These are phyloP conservation scores for Aspergillus aculeatinus DNA, from an alignment of 2,329 filamentous ascomycete genomes.

Conservation along the genomic window DNA sequence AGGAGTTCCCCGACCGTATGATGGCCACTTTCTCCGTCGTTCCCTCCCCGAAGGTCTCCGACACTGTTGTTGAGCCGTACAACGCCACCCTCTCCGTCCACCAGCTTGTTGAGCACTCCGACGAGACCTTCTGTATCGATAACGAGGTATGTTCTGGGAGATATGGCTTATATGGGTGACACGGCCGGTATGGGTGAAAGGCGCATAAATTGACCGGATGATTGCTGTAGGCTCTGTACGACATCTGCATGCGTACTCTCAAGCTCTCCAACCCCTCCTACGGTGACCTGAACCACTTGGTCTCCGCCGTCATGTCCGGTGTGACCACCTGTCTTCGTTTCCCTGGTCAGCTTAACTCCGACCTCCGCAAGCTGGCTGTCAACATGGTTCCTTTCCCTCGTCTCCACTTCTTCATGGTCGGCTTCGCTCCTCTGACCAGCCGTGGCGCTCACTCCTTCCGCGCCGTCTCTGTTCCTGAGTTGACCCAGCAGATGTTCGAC, in stretches of 20 bases:
- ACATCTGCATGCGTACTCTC: constrained; percentile 99
- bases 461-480: constrained; percentile 92
- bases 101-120: constrained; percentile 99
- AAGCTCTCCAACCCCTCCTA: constrained; percentile 99
- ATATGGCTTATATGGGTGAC: neutral
- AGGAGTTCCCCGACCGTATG: constrained; percentile 99
- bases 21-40: constrained; percentile 99
- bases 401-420: constrained; percentile 99
- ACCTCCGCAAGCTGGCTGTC: constrained; percentile 97
- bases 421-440: constrained; percentile 97
- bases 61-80: constrained; percentile 99
- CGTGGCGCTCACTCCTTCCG: constrained; percentile 92
- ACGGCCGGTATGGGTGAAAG: constrained; percentile 1
- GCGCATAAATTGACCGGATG: neutral
- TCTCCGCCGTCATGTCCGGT: constrained; percentile 99
- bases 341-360: constrained; percentile 99
- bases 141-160: constrained; percentile 68
- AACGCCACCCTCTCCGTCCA: constrained; percentile 98
- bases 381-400: constrained; percentile 99
- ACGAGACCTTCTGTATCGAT: constrained; percentile 99
- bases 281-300: constrained; percentile 98
- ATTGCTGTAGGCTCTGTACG: constrained; percentile 74
- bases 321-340: constrained; percentile 98
- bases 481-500: constrained; percentile 99
- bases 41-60: constrained; percentile 98